Conservation (phyloP, 2,329 filamentous ascomycete genomes). For the Colletotrichum destructivum region DNA sequence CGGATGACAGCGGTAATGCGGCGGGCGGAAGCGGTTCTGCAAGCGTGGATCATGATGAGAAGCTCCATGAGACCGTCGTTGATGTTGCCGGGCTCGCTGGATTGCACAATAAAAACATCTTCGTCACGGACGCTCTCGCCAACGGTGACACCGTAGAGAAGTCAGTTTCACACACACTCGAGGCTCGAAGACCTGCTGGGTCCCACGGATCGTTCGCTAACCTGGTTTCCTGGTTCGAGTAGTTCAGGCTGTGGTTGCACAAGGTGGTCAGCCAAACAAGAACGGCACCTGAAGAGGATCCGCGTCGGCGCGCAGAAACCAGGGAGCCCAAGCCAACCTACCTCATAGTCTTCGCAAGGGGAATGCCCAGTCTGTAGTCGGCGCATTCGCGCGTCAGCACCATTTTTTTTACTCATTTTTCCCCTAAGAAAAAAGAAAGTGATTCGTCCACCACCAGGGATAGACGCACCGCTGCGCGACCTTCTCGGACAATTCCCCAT, state of each 20-base stretch:
- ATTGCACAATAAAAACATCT: constrained; percentile 86
- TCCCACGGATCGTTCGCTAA: constrained; percentile 27
- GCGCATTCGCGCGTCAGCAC: constrained; percentile 16
- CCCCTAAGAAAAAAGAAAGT: background rate
- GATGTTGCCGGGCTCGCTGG: constrained; percentile 89
- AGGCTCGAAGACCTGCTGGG: constrained; percentile 2
- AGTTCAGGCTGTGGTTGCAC: constrained; percentile 68
- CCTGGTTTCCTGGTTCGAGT: constrained; percentile 81
- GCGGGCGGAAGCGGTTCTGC: constrained; percentile 72
- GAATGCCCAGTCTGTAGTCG: constrained; percentile 35
- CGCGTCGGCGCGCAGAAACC: constrained; percentile 64
- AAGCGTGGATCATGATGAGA: constrained; percentile 93
- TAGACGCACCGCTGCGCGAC: constrained; percentile 47
- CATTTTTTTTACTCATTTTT: background rate
- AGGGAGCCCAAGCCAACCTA: constrained; percentile 5
- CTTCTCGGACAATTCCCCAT: constrained; percentile 52
- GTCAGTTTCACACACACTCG: constrained; percentile 32
- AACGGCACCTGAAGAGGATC: constrained; percentile 77
- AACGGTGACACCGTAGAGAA: constrained; percentile 77
- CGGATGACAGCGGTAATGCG: constrained; percentile 87
- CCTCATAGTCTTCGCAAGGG: constrained; percentile 42
- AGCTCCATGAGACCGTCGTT: constrained; percentile 96
- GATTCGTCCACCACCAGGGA: constrained; percentile 10
- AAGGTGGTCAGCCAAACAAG: constrained; percentile 48
- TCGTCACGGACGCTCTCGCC: constrained; percentile 93